A percentile compares a stretch with the other conserved stretches of the same genome.
These are phyloP conservation scores for Arthrobotrys pseudoclavata DNA, from an alignment of 2,329 filamentous ascomycete genomes.

Conservation along the genomic window DNA sequence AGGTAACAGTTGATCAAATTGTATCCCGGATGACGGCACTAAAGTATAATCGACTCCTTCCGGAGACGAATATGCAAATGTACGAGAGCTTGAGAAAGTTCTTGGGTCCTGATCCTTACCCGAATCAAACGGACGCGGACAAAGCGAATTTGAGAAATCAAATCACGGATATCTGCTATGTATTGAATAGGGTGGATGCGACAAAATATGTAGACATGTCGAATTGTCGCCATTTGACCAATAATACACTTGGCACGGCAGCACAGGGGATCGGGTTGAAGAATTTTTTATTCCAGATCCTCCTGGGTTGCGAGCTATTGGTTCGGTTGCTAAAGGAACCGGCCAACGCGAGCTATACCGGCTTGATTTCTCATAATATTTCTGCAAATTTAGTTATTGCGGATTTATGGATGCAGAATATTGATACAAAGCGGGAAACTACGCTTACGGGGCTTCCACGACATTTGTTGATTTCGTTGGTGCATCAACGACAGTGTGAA, in stretches of 20 bases:
- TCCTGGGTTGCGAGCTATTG: conserved; percentile 50
- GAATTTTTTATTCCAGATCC: conserved; percentile 56
- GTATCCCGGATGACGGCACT: conserved; percentile 51
- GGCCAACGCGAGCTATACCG: conserved; percentile 30
- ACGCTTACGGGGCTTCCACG: conserved; percentile 44
- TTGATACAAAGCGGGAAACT: conserved; percentile 50
- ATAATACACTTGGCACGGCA: conserved; percentile 51
- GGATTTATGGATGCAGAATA: conserved; percentile 58
- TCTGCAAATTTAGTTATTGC: conserved; percentile 53
- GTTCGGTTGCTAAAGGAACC: conserved; percentile 52
- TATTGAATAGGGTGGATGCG: conserved; percentile 50
- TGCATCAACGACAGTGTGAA: conserved; percentile 56
- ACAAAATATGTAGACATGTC: conserved; percentile 51
- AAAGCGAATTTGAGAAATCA: conserved; percentile 56
- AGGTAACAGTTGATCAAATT: conserved; percentile 51
- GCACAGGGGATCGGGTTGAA: conserved; percentile 52
- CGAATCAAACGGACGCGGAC: conserved; percentile 57
- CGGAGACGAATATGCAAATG: conserved; percentile 59
- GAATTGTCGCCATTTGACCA: conserved; percentile 53
- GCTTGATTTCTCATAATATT: conserved; percentile 55
- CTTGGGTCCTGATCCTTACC: conserved; percentile 50
- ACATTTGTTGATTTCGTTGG: conserved; percentile 53
- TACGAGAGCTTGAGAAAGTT: conserved; percentile 55
- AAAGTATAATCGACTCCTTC: conserved; percentile 53
- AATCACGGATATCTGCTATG: conserved; percentile 59